Evolutionary conservation across 768 basidiomycete genomes (phyloP), one percentile per base, ranked within the genome.

Genomic region (Porphyrellus cyaneotinctus): DNA sequence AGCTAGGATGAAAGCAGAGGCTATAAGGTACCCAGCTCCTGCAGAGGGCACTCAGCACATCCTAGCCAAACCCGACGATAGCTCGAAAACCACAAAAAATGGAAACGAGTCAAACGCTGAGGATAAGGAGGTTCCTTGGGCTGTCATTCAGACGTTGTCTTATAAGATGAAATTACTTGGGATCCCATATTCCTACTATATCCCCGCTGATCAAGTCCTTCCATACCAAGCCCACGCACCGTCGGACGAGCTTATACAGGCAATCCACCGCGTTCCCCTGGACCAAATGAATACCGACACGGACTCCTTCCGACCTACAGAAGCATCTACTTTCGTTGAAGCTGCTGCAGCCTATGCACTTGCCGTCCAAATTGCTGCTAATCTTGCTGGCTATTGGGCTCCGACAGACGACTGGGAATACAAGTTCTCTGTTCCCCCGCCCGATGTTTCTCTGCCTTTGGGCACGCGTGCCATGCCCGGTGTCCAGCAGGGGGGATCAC

Each of bases 141-240:
- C 68, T 7, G 74, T 88, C 39, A 66, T 70, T 10, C 87, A 91
- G 60, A 79, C 72, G n/a, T 73, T 74, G 14, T 64, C 73, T 8
- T 92, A 91, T 70, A 84, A 80, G 61, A 74, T 91, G 49, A 82
- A 83, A 60, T 72, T 92, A 14, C 73, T 91, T 18, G 85, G 77
- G 24, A 74, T 86, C 31, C 73, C 75, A 3, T 75, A 75, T 49
- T 70, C 76, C 10, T 73, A 75, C 49, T 64, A 74, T 53, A 68
- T 83, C 32, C 70, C 74, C 7, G 88, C 85, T 56, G 71, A 76
- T 15, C 74, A 77, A 49, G 78, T 90, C 4, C 74, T 92, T 6
- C 90, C 90, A 24, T 91, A 91, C 61, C 86, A 86, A 61, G 84
- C 85, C 2, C 78, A 88, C 54, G 70, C 76, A 6, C 83, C 83